phyloP scores from a whole-genome alignment of 2,329 filamentous ascomycete genomes.

The Diaporthe sp. region DNA sequence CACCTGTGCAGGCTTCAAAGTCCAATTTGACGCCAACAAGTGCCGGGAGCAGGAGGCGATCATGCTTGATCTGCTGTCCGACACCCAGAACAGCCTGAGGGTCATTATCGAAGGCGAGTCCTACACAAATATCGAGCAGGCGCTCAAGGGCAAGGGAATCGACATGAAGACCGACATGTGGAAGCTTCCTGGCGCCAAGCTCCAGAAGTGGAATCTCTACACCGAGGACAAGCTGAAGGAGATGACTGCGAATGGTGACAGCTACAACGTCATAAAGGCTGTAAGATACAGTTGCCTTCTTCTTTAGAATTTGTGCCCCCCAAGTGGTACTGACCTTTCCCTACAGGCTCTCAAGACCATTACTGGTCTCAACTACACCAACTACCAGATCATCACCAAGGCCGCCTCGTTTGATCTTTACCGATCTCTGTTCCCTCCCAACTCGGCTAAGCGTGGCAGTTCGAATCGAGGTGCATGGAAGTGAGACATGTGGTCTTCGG shows the following conservation, averaged over 20 bases:
- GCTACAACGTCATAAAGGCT: neutral
- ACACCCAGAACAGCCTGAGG: neutral
- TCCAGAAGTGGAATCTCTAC: neutral
- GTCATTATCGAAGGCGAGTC: neutral
- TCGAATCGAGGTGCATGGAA: neutral
- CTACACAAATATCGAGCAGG: neutral
- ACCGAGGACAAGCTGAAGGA: neutral
- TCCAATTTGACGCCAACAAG: neutral
- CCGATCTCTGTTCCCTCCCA: neutral
- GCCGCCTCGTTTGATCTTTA: neutral
- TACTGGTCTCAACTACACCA: neutral
- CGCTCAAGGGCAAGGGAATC: neutral
- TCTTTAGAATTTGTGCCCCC: accelerated
- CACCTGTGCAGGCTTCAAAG: neutral
- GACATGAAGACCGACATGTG: neutral
- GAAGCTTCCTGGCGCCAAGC: neutral
- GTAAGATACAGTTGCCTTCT: neutral
- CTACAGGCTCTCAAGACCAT: neutral
- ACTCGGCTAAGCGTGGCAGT: neutral
- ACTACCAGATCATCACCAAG: neutral
- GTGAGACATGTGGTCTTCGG: neutral
- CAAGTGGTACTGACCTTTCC: neutral
- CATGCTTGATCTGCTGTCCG: neutral
- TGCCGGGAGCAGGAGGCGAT: neutral
- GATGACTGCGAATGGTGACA: neutral